phyloP scores from a whole-genome alignment of 176 grass and related monocot species.

The Oryza rufipogon region DNA sequence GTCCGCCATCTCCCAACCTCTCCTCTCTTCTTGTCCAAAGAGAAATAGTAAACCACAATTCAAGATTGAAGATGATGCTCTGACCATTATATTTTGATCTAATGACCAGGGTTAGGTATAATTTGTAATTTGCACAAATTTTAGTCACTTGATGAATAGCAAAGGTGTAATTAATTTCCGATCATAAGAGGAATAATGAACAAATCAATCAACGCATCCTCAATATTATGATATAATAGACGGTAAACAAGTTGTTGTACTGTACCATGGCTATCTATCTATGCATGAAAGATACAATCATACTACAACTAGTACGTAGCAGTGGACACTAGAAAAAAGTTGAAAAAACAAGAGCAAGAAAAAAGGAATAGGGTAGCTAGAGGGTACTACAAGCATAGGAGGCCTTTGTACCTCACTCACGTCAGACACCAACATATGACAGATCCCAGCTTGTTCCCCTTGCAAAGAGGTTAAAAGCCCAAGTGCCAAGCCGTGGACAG shows the following conservation, averaged over 20 bases:
- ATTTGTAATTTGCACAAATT: no score
- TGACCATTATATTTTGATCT: no score
- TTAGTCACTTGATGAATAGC: no score
- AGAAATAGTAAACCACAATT: no score
- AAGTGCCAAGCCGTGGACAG: constrained; percentile 1
- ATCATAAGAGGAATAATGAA: background rate
- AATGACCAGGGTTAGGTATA: no score
- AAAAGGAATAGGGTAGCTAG: background rate
- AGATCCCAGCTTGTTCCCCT: background rate
- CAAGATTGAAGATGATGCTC: no score
- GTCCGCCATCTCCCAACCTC: no score
- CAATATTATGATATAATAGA: no score
- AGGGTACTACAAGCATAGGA: background rate
- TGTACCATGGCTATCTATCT: background rate
- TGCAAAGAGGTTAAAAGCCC: background rate
- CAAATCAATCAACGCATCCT: background rate
- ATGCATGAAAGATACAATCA: background rate
- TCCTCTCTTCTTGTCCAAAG: no score
- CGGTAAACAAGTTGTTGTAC: background rate
- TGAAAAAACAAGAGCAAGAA: constrained; percentile 7
- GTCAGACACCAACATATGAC: constrained; percentile 2
- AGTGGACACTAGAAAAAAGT: background rate
- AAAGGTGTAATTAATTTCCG: no score
- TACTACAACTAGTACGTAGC: background rate
- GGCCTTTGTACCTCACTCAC: constrained; percentile 19